A percentile compares a stretch with the other conserved stretches of the same genome.
These are phyloP conservation scores for Aspergillus wentii DNA, from an alignment of 495 filamentous ascomycete genomes.

Conservation along the genomic window DNA sequence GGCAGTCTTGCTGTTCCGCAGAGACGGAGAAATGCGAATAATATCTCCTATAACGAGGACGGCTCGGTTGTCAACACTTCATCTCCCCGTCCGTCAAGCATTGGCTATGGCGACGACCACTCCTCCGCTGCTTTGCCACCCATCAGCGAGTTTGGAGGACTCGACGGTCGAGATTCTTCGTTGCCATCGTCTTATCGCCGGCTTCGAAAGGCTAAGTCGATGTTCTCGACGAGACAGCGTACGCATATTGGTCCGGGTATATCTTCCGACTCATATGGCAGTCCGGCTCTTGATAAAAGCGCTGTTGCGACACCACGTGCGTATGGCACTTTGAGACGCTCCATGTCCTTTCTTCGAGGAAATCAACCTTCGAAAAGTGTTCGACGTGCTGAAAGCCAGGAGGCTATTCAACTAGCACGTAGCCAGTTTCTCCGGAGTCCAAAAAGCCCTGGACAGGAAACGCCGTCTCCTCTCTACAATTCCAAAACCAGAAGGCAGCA, in stretches of 20 bases:
- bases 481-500: slow-evolving; percentile 40
- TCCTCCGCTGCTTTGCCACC: slow-evolving; percentile 24
- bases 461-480: slow-evolving; percentile 45
- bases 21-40: slow-evolving; percentile 18
- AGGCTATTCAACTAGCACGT: slow-evolving; percentile 46
- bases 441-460: slow-evolving; percentile 26
- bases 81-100: neutral
- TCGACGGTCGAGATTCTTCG: slow-evolving; percentile 58
- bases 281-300: slow-evolving; percentile 2
- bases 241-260: slow-evolving; percentile 20
- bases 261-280: slow-evolving; percentile 8
- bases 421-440: slow-evolving; percentile 40
- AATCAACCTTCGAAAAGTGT: slow-evolving; percentile 13
- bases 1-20: slow-evolving; percentile 35
- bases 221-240: slow-evolving; percentile 55
- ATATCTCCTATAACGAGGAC: neutral
- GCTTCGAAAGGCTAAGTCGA: slow-evolving; percentile 67
- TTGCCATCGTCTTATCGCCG: slow-evolving; percentile 71
- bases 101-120: neutral
- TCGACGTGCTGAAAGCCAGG: slow-evolving; percentile 33
- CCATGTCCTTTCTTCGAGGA: slow-evolving; percentile 58
- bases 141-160: slow-evolving; percentile 32
- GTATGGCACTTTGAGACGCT: slow-evolving; percentile 40
- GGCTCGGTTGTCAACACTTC: neutral
- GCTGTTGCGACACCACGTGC: slow-evolving; percentile 13